phyloP scores from a whole-genome alignment of 495 filamentous ascomycete genomes.

The Hypoxylon fuscum region DNA sequence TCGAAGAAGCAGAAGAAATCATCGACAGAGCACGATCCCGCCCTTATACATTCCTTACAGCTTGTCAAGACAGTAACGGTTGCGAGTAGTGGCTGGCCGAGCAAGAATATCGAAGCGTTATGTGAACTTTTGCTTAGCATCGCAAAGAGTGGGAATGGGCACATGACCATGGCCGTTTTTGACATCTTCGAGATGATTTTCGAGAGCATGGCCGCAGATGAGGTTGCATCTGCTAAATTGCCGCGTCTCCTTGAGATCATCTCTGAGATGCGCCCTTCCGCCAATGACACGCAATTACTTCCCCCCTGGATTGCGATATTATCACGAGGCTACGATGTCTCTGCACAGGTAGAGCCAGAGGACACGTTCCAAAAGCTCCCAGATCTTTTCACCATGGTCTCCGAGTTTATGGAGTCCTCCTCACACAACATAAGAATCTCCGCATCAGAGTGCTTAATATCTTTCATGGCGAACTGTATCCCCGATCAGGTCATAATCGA shows the following conservation, averaged over 20 bases:
- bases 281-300: constrained; percentile 89
- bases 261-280: constrained; percentile 84
- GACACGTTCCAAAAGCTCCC: constrained; percentile 91
- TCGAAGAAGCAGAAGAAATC: constrained; percentile 74
- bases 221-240: constrained; percentile 85
- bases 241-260: constrained; percentile 87
- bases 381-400: constrained; percentile 77
- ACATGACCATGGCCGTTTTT: constrained; percentile 93
- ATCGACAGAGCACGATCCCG: constrained; percentile 73
- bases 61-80: constrained; percentile 86
- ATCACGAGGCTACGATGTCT: constrained; percentile 92
- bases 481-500: constrained; percentile 82
- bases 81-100: constrained; percentile 95
- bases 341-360: constrained; percentile 81
- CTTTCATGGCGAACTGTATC: constrained; percentile 87
- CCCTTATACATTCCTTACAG: constrained; percentile 89
- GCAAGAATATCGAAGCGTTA: constrained; percentile 88
- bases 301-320: constrained; percentile 97
- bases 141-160: constrained; percentile 87
- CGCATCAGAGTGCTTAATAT: constrained; percentile 92
- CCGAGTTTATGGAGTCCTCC: constrained; percentile 80
- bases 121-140: constrained; percentile 90
- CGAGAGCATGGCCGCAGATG: constrained; percentile 84
- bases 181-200: constrained; percentile 98
- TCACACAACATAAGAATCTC: constrained; percentile 93